Percentiles rank a stretch among this genome's conserved stretches.
Evolutionary conservation across 345 rosid genomes (phyloP).

Genomic region (Orychophragmus violaceus): DNA sequence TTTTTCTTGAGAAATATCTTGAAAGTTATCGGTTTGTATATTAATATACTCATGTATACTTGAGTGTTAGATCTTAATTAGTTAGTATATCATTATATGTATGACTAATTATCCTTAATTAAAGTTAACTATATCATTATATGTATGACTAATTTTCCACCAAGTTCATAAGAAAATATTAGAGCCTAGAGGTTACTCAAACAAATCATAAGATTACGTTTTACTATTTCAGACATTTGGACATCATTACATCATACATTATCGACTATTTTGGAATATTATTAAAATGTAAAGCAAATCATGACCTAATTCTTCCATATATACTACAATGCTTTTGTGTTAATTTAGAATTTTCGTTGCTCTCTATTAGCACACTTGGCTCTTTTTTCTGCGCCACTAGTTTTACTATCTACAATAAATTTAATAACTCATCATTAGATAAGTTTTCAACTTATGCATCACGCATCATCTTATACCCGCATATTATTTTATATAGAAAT

Average conservation of each 20-base stretch:
- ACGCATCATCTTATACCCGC: constrained; percentile 7
- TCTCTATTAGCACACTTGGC: constrained; percentile 16
- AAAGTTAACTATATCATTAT: not conserved
- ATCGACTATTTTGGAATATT: constrained; percentile 4
- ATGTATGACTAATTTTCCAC: constrained; percentile 19
- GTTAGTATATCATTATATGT: not conserved
- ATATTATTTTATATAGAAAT: not conserved
- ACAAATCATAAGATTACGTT: constrained; percentile 21
- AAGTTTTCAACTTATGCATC: constrained; percentile 10
- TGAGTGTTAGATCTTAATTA: not conserved
- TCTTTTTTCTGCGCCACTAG: constrained; percentile 25
- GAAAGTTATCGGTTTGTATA: not conserved
- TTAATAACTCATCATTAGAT: constrained; percentile 9
- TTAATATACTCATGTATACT: not conserved
- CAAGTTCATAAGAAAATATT: not conserved
- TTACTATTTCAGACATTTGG: constrained; percentile 9
- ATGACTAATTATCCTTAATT: constrained; percentile 6
- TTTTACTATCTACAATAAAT: constrained; percentile 9
- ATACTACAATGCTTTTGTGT: constrained; percentile 3
- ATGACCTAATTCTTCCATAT: constrained; percentile 31
- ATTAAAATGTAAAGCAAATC: constrained; percentile 14
- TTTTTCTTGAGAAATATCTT: not conserved
- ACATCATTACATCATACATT: constrained; percentile 18
- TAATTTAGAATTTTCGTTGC: not conserved
- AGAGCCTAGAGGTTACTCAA: constrained; percentile 1